Evolutionary conservation across 768 basidiomycete genomes (phyloP).

Genomic region (Chlorophyllum brunneum): DNA sequence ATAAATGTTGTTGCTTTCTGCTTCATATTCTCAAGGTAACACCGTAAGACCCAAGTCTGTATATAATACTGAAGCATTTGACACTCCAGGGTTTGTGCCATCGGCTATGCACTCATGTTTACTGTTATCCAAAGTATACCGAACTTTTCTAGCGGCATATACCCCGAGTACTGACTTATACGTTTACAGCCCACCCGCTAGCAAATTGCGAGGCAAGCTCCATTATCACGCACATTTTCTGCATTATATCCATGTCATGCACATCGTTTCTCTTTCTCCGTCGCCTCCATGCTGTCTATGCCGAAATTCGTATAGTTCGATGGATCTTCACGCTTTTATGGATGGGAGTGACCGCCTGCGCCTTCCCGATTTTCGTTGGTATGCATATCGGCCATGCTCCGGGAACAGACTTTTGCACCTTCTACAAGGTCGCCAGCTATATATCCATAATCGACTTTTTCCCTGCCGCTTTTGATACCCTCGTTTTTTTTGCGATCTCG

Average conservation of each 20-base stretch:
- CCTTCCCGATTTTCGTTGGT: slow-evolving; percentile 23
- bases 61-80: too few relatives aligned
- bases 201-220: slow-evolving; percentile 21
- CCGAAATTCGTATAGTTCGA: slow-evolving; percentile 16
- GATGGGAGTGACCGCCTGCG: slow-evolving; percentile 21
- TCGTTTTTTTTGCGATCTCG: background rate
- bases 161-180: too few relatives aligned
- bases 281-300: slow-evolving; percentile 28
- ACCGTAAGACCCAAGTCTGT: too few relatives aligned
- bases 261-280: slow-evolving; percentile 29
- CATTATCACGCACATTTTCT: slow-evolving; percentile 19
- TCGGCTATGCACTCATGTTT: too few relatives aligned
- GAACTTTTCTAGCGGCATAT: too few relatives aligned
- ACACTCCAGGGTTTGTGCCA: too few relatives aligned
- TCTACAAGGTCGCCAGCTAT: slow-evolving; percentile 2
- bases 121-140: too few relatives aligned
- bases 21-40: too few relatives aligned
- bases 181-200: slow-evolving; percentile 13
- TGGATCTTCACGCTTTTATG: slow-evolving; percentile 24
- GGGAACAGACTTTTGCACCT: slow-evolving; percentile 28
- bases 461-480: slow-evolving; percentile 1
- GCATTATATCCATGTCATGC: slow-evolving; percentile 20
- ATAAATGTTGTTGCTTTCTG: slow-evolving; percentile 13
- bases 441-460: background rate
- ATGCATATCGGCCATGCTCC: slow-evolving; percentile 23